Conservation (phyloP, 768 basidiomycete species). For the Psilocybe cyanescens region DNA sequence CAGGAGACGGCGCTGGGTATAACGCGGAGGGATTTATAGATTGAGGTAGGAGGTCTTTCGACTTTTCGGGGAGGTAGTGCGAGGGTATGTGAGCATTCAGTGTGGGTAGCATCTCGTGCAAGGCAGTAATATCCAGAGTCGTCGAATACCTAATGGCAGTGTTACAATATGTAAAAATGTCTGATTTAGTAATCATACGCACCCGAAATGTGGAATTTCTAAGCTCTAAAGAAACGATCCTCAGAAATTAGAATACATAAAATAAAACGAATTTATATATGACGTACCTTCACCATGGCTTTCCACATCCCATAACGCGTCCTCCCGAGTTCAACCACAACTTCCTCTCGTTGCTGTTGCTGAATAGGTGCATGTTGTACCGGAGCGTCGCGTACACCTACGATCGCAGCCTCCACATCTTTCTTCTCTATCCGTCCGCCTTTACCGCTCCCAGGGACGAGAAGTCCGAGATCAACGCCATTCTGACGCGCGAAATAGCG, state of each 20-base stretch:
- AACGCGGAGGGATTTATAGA: slow-evolving; percentile 42
- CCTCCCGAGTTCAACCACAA: slow-evolving; percentile 72
- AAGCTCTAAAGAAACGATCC: slow-evolving; percentile 58
- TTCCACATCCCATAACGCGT: slow-evolving; percentile 89
- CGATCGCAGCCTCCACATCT: slow-evolving; percentile 71
- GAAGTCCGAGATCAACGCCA: slow-evolving; percentile 57
- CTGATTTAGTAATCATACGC: slow-evolving; percentile 19
- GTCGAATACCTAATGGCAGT: slow-evolving; percentile 62
- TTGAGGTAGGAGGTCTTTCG: slow-evolving; percentile 22
- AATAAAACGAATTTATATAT: background rate
- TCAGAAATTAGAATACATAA: background rate
- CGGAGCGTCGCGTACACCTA: slow-evolving; percentile 20
- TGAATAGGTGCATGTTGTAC: slow-evolving; percentile 16
- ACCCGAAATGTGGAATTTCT: slow-evolving; percentile 87
- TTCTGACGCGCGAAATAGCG: slow-evolving; percentile 75
- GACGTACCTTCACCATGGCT: slow-evolving; percentile 78
- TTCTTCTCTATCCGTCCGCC: slow-evolving; percentile 74
- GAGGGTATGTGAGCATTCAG: slow-evolving; percentile 74
- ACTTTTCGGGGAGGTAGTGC: slow-evolving; percentile 42
- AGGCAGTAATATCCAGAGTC: slow-evolving; percentile 71
- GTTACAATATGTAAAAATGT: background rate
- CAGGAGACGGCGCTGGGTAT: slow-evolving; percentile 41
- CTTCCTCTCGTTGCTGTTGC: slow-evolving; percentile 36
- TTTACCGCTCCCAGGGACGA: slow-evolving; percentile 74
- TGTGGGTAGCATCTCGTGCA: slow-evolving; percentile 63